Base-by-base conservation (phyloP, 2,329 filamentous ascomycete species). In the Aspergillus sp. region DNA sequence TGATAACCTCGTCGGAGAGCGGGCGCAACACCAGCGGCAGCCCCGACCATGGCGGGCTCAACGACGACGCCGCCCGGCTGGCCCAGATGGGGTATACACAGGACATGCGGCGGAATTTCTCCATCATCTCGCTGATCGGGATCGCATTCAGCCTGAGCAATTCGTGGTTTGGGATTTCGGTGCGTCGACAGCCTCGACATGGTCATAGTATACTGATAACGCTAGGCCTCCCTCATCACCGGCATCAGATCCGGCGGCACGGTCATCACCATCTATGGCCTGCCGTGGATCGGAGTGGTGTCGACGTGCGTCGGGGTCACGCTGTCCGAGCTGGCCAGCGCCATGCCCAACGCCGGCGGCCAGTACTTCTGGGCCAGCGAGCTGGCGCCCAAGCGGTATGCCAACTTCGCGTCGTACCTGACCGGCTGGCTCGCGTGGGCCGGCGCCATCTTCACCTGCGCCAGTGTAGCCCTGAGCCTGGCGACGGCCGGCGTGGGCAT, bases 351-450 rank as follows among this genome's bases (percentile, higher is more conserved):
- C 49, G 62, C 67, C 5, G 68, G 67, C 8, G 68, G 68, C 0
- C 64, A 70, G 45, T 71, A 70, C 43, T 70, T 68, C 40, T 70
- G 66, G 66, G 63, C 67, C 4, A 63, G 60, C 31, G 61, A 68
- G 36, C 44, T 71, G 41, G 63, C 65, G 0, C 64, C 67, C 1
- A 61, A 50, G 36, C 58, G 49, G 33, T 68, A 60, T 36, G 58
- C 63, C 1, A 60, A 61, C 14, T 58, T 68, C 37, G 59, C 64
- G 4, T 64, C 61, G 5, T 71, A 69, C 36, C 34, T 67, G 27
- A 69, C 64, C 1, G 68, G 67, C 5, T 72, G 66, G 60, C 60
- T 72, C 33, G 67, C 66, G 2, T 74, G 68, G 62, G 64, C 68
- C 8, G 69, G 69, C 2, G 60, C 62, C 8, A 64, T 74, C 34